These are phyloP conservation scores for Zasmidium cellare DNA, from an alignment of 2,329 filamentous ascomycete species.

Conservation along the genomic window DNA sequence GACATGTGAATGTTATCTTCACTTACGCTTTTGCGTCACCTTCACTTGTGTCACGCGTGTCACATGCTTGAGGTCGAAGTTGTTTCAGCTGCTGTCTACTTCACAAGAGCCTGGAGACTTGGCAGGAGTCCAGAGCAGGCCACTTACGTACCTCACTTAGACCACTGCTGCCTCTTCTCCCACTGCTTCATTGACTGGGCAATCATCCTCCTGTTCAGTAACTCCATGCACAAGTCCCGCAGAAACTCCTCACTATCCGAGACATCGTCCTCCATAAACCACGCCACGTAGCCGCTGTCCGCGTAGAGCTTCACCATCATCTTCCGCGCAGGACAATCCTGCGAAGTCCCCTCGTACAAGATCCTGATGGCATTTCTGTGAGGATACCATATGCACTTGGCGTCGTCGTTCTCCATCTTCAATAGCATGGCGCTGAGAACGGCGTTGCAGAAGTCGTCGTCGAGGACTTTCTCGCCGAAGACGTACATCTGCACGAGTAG, in stretches of 20 bases:
- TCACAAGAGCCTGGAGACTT: too few relatives aligned
- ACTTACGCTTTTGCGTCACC: too few relatives aligned
- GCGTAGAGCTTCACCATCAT: conserved; percentile 6
- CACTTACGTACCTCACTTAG: not conserved
- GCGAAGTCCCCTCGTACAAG: conserved; percentile 5
- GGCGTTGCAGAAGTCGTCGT: conserved; percentile 10
- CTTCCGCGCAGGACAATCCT: not conserved
- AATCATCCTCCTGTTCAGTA: not conserved
- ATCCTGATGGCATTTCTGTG: not conserved
- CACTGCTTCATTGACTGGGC: not conserved
- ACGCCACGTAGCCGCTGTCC: not conserved
- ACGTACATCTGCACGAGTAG: conserved; percentile 1
- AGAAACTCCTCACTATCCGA: not conserved
- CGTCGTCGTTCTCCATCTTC: not conserved
- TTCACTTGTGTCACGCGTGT: too few relatives aligned
- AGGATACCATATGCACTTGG: not conserved
- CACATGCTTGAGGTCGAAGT: too few relatives aligned
- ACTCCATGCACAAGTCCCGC: not conserved
- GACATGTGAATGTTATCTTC: too few relatives aligned
- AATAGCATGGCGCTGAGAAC: not conserved
- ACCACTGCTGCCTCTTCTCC: not conserved
- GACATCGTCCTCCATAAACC: not conserved
- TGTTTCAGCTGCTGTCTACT: too few relatives aligned
- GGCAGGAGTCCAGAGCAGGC: not conserved
- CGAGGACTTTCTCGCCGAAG: conserved; percentile 17